A percentile compares a stretch with the other conserved stretches of the same genome.
These are phyloP conservation scores for Fusarium solani-melongenae DNA, from an alignment of 2,329 filamentous ascomycete genomes.

Conservation along the genomic window DNA sequence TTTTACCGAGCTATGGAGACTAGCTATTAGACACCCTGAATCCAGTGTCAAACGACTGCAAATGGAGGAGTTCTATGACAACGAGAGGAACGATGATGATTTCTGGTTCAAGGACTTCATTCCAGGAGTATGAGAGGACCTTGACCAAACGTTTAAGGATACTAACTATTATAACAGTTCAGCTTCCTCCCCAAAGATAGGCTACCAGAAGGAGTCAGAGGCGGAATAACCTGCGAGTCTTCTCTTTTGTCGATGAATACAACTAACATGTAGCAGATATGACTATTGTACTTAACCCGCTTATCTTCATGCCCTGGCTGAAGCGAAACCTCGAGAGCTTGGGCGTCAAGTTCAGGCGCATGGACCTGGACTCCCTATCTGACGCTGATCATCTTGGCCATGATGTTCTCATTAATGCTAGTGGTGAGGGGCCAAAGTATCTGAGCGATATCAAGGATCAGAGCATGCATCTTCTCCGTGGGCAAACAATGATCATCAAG, in stretches of 20 bases:
- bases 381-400: slow-evolving; percentile 22
- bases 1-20: slow-evolving; percentile 5
- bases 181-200: not conserved
- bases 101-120: slow-evolving; percentile 21
- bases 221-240: not conserved
- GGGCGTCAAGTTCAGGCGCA: slow-evolving; percentile 20
- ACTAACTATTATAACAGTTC: not conserved
- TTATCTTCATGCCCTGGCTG: slow-evolving; percentile 20
- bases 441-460: not conserved
- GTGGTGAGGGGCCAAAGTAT: slow-evolving; percentile 3
- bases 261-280: slow-evolving; percentile 1
- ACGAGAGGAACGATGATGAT: not conserved
- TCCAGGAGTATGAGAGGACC: not conserved
- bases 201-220: slow-evolving; percentile 1
- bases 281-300: slow-evolving; percentile 11
- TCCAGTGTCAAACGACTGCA: slow-evolving; percentile 1
- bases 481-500: slow-evolving; percentile 12
- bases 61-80: slow-evolving; percentile 17
- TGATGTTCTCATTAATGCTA: slow-evolving; percentile 28
- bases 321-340: slow-evolving; percentile 3
- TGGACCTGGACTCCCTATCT: slow-evolving; percentile 6
- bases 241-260: not conserved
- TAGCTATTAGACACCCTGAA: not conserved
- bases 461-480: not conserved
- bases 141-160: not conserved